Conservation (phyloP, 208 protist genomes). For the Acanthamoeba culbertsoni region DNA sequence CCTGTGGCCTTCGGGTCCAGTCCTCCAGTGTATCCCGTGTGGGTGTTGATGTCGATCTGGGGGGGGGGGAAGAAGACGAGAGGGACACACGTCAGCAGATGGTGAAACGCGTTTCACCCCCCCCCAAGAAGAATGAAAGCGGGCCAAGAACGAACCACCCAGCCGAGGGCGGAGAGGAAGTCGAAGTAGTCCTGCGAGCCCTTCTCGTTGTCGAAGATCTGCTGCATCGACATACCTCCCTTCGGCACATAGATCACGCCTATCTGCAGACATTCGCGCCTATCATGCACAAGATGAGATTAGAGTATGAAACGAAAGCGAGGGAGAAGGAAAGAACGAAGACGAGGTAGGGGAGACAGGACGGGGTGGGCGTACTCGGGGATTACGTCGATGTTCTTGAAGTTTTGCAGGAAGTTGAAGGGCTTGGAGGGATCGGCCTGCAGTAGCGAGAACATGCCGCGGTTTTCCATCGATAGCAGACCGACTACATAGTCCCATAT, state of each 20-base stretch:
- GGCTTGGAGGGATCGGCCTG: slow-evolving; percentile 17
- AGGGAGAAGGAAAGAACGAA: background rate
- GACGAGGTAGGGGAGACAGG: background rate
- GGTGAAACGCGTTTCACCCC: background rate
- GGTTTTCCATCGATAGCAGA: slow-evolving; percentile 34
- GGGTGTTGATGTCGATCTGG: slow-evolving; percentile 57
- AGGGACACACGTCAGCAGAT: no score
- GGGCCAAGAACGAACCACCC: background rate
- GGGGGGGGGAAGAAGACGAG: no score
- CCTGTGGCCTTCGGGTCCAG: slow-evolving; percentile 52
- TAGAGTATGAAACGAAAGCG: background rate
- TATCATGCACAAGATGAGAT: no score
- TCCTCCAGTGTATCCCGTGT: slow-evolving; percentile 34
- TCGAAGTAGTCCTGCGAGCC: slow-evolving; percentile 45
- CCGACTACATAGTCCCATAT: background rate
- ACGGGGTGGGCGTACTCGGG: background rate
- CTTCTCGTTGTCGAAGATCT: slow-evolving; percentile 40
- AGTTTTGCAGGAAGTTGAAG: slow-evolving; percentile 56
- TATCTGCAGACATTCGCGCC: slow-evolving; percentile 1
- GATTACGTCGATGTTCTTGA: slow-evolving; percentile 18
- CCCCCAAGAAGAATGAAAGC: background rate
- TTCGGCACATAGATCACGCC: slow-evolving; percentile 26
- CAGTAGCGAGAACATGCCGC: background rate
- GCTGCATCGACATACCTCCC: slow-evolving; percentile 5
- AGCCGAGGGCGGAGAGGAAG: slow-evolving; percentile 24